Evolutionary conservation across 176 grass and related monocot genomes (phyloP).

Genomic region (Eragrostis nindensis): DNA sequence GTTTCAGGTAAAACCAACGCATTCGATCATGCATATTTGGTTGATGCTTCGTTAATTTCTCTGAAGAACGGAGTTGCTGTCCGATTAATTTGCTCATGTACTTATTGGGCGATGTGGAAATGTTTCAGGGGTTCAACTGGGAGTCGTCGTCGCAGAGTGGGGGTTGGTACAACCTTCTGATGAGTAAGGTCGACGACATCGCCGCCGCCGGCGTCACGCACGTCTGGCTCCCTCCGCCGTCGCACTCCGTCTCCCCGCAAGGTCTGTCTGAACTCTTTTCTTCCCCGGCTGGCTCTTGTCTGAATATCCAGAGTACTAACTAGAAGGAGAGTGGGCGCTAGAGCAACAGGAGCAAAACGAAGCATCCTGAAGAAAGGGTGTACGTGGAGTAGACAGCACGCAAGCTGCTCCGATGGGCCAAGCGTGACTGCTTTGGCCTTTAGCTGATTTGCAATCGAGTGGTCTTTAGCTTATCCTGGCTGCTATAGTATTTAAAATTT

Average conservation of each 20-base stretch:
- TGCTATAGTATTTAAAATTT: background rate
- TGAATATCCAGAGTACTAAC: background rate
- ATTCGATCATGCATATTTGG: background rate
- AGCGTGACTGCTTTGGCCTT: background rate
- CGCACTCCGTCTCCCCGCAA: slow-evolving; percentile 68
- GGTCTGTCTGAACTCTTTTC: slow-evolving; percentile 11
- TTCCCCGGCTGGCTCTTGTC: background rate
- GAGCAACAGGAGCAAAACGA: background rate
- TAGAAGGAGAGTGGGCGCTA: too few relatives aligned
- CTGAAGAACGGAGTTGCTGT: background rate
- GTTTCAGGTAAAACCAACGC: slow-evolving; percentile 51
- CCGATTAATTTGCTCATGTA: too few relatives aligned
- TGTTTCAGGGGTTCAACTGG: slow-evolving; percentile 83
- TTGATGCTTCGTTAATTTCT: background rate
- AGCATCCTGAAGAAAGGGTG: background rate
- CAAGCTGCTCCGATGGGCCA: background rate
- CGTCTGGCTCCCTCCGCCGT: slow-evolving; percentile 79
- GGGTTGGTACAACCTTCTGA: slow-evolving; percentile 71
- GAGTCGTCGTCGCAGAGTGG: slow-evolving; percentile 78
- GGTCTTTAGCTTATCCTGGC: background rate
- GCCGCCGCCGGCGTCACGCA: slow-evolving; percentile 63
- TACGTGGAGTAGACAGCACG: slow-evolving; percentile 8
- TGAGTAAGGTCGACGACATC: slow-evolving; percentile 58
- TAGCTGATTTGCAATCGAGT: background rate
- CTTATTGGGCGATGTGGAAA: background rate